Base-by-base conservation (phyloP, 163 green algal species). In the Scenedesmus sp. region DNA sequence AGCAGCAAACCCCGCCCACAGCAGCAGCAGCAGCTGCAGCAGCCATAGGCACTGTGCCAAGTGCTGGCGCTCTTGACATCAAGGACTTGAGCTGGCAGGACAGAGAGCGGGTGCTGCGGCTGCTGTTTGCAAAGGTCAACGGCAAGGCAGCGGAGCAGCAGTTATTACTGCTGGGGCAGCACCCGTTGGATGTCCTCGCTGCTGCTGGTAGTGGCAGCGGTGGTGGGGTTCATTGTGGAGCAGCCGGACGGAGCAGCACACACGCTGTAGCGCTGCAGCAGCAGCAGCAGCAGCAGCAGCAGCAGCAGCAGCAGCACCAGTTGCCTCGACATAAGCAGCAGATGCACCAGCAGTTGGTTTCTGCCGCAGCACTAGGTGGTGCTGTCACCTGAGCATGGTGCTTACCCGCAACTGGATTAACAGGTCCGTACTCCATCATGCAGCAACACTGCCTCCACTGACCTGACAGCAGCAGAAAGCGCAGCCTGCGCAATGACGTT, bases 81-180 rank as follows among this genome's bases (percentile, higher is more conserved):
- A 90, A 93, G 79, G 94, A 98, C 43, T 79, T 99, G 30, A 93
- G 91, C 7, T 99, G 97, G 97, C 94, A 95, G 88, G 97, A 99
- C 73, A 91, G 96, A 0, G 97, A 99, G 89, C 94, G 94, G 4
- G 95, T 99, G 13, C 92, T 99, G 81, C 90, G 96, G 68, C 91
- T 98, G 49, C 92, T 99, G 70, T 98, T 99, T 90, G 89, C 96
- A 22, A 97, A 97, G 87, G 96, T 99, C 76, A 98, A 98, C 93
- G 94, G 95, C 84, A 91, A 95, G 85, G 85, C 93, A 35, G 53
- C 13, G 37, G 82, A 87, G 18, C 82, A 33, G 82, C 49, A 15
- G 33, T 16, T 30, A 30, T 15, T 44, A 10, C 46, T 53, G 30
- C 82, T 87, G 53, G n/a, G n/a, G 20, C 51, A 43, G 49, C 82